Conservation (phyloP, 73 alveolate species). For the Paramecium caudatum region DNA sequence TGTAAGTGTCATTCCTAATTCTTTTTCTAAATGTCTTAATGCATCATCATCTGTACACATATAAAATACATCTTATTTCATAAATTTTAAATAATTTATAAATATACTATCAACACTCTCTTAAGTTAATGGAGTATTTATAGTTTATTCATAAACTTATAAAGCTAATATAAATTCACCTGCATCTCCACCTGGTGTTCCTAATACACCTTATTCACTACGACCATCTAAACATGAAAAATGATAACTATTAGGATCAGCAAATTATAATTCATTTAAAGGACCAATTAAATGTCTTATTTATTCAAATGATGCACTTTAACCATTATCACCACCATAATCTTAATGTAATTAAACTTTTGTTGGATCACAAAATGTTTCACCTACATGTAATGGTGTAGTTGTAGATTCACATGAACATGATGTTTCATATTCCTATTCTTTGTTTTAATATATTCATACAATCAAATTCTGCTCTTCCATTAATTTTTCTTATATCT, state of each 20-base stretch:
- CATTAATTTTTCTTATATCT: slow-evolving; percentile 58
- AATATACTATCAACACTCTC: slow-evolving; percentile 68
- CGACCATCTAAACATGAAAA: slow-evolving; percentile 89
- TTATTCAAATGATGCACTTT: slow-evolving; percentile 72
- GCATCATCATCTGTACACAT: slow-evolving; percentile 89
- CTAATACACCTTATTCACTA: slow-evolving; percentile 69
- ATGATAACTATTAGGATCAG: slow-evolving; percentile 78
- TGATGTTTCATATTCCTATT: slow-evolving; percentile 66
- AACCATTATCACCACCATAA: slow-evolving; percentile 81
- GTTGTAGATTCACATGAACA: slow-evolving; percentile 74
- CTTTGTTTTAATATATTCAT: background rate
- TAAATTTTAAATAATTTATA: slow-evolving; percentile 60
- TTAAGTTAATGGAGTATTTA: slow-evolving; percentile 14
- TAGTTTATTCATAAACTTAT: slow-evolving; percentile 78
- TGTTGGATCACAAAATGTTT: slow-evolving; percentile 77
- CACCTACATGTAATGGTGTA: slow-evolving; percentile 72
- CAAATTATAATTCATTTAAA: slow-evolving; percentile 69
- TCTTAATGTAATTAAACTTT: slow-evolving; percentile 80
- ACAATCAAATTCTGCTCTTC: slow-evolving; percentile 70
- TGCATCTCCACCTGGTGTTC: slow-evolving; percentile 92
- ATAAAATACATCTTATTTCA: slow-evolving; percentile 80
- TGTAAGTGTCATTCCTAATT: slow-evolving; percentile 79
- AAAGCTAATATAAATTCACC: slow-evolving; percentile 88
- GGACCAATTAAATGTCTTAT: slow-evolving; percentile 81
- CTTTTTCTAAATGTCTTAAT: slow-evolving; percentile 77